phyloP scores from a whole-genome alignment of 768 basidiomycete genomes.

The Hemileccinum rubropunctum region DNA sequence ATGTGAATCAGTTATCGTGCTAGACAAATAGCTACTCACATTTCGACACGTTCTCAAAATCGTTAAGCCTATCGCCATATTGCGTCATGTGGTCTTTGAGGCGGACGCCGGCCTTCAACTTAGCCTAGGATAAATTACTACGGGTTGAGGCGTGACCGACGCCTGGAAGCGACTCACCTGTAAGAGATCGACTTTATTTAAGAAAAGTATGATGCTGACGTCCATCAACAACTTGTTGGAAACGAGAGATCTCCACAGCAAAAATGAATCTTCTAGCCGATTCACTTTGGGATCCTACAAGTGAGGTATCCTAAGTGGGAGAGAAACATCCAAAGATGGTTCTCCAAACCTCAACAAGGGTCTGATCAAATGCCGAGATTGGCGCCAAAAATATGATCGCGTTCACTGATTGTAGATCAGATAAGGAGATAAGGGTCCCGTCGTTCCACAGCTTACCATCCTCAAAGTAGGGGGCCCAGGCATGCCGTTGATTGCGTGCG shows the following conservation, averaged over 20 bases:
- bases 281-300: slow-evolving; percentile 68
- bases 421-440: background rate
- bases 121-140: slow-evolving; percentile 43
- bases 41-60: slow-evolving; percentile 71
- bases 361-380: slow-evolving; percentile 85
- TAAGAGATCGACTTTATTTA: slow-evolving; percentile 80
- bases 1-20: background rate
- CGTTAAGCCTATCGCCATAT: slow-evolving; percentile 75
- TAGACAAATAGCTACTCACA: slow-evolving; percentile 44
- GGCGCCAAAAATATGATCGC: slow-evolving; percentile 88
- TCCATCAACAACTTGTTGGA: slow-evolving; percentile 70
- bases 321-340: slow-evolving; percentile 5
- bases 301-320: background rate
- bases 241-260: slow-evolving; percentile 70
- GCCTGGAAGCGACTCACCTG: slow-evolving; percentile 41
- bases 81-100: slow-evolving; percentile 65
- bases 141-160: background rate
- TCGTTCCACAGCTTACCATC: slow-evolving; percentile 48
- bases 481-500: slow-evolving; percentile 74
- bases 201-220: slow-evolving; percentile 77
- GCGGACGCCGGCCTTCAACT: slow-evolving; percentile 73
- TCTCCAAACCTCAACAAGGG: slow-evolving; percentile 62
- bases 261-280: slow-evolving; percentile 74
- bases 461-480: slow-evolving; percentile 89
- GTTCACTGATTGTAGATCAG: slow-evolving; percentile 50